Evolutionary conservation across 805 yeast genomes (phyloP).

Genomic region (Debaryomyces prosopidis): DNA sequence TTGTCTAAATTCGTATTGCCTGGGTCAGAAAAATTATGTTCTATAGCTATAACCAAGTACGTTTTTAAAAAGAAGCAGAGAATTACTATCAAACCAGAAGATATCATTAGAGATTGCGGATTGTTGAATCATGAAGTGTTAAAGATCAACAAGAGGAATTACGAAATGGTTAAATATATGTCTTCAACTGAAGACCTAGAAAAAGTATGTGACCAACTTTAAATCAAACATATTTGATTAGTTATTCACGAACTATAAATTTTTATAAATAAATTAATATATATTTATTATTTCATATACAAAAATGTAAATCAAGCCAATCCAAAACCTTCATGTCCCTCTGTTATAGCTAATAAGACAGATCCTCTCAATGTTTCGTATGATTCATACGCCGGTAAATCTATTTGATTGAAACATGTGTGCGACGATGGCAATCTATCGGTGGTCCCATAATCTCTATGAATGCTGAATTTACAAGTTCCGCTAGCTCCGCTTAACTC

Average conservation of each 20-base stretch:
- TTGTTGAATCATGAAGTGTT: slow-evolving; percentile 54
- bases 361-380: slow-evolving; percentile 85
- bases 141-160: slow-evolving; percentile 38
- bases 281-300: neutral
- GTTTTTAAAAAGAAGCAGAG: slow-evolving; percentile 75
- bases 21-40: slow-evolving; percentile 36
- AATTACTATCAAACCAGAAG: slow-evolving; percentile 68
- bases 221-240: neutral
- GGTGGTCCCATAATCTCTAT: slow-evolving; percentile 80
- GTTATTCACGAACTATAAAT: too few relatives aligned
- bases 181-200: slow-evolving; percentile 35
- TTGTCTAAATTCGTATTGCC: slow-evolving; percentile 58
- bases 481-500: slow-evolving; percentile 89
- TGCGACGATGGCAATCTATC: slow-evolving; percentile 94
- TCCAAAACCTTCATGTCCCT: slow-evolving; percentile 96
- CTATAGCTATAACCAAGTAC: slow-evolving; percentile 71
- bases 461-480: slow-evolving; percentile 81
- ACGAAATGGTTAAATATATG: slow-evolving; percentile 37
- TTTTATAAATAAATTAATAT: too few relatives aligned
- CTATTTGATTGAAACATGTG: slow-evolving; percentile 95
- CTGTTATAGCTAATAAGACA: slow-evolving; percentile 80
- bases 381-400: slow-evolving; percentile 87
- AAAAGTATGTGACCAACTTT: slow-evolving; percentile 8
- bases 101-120: slow-evolving; percentile 57
- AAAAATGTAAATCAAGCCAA: slow-evolving; percentile 46